Conservation (phyloP, 2,329 filamentous ascomycete species). For the Aspergillus persii region DNA sequence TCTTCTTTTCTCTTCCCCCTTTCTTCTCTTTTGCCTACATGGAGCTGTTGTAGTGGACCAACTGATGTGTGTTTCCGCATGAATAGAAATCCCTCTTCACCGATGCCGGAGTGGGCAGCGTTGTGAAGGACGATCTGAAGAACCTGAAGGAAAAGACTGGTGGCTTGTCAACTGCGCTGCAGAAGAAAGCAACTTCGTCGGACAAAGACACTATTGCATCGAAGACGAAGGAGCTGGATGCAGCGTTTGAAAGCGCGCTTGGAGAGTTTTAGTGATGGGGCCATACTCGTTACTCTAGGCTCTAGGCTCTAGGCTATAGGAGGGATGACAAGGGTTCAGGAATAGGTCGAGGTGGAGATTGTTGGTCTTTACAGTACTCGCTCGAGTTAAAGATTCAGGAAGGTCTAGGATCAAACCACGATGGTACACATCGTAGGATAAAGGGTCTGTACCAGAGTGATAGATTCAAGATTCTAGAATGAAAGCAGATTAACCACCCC, state of each 20-base stretch:
- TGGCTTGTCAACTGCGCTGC: not conserved
- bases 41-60: no score
- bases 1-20: no score
- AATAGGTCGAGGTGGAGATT: no score
- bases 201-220: slow-evolving; percentile 4
- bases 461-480: not conserved
- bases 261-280: not conserved
- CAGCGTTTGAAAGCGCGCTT: slow-evolving; percentile 9
- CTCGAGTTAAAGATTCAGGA: no score
- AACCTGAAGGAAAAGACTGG: slow-evolving; percentile 7
- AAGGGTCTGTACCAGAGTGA: no score
- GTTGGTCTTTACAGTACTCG: no score
- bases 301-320: no score
- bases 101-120: not conserved
- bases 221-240: slow-evolving; percentile 4
- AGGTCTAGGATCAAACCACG: no score
- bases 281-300: no score
- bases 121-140: slow-evolving; percentile 1
- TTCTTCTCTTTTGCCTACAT: not conserved
- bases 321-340: no score
- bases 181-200: slow-evolving; percentile 7
- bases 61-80: no score
- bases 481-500: not conserved
- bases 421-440: no score
- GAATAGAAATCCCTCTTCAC: slow-evolving; percentile 7